Evolutionary conservation across 2,329 filamentous ascomycete genomes (phyloP).

Genomic region (Trichoderma sp.): DNA sequence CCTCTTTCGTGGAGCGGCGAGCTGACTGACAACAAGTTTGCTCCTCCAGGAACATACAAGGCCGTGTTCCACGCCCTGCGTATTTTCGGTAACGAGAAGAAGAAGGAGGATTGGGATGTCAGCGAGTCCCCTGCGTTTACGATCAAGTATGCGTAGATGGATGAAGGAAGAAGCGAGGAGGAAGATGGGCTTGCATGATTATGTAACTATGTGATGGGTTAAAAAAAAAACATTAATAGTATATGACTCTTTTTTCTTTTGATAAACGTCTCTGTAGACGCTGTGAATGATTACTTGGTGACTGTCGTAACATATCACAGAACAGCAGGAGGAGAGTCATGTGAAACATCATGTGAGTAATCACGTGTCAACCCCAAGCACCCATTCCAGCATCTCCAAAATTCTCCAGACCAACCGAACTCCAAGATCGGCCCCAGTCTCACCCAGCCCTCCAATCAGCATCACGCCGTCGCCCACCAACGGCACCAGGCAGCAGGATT

Average conservation of each 20-base stretch:
- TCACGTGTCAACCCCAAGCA: background rate
- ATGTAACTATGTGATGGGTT: background rate
- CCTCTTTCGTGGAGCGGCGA: constrained; percentile 45
- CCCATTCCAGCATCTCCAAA: background rate
- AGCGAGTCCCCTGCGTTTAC: constrained; percentile 42
- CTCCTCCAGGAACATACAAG: constrained; percentile 49
- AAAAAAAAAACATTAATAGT: background rate
- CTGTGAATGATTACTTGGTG: background rate
- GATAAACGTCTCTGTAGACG: too few relatives aligned
- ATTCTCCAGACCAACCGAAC: background rate
- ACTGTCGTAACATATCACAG: background rate
- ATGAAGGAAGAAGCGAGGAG: background rate
- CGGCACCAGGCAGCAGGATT: constrained; percentile 22
- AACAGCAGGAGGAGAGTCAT: background rate
- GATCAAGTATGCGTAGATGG: constrained; percentile 40
- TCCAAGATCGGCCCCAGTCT: constrained; percentile 7
- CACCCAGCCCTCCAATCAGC: constrained; percentile 18
- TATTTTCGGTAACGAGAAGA: constrained; percentile 49
- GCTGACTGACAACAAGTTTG: constrained; percentile 47
- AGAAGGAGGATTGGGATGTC: constrained; percentile 47
- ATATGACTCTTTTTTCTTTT: background rate
- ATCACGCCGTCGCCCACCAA: background rate
- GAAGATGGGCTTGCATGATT: background rate
- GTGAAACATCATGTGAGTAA: background rate
- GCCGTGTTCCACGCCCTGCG: constrained; percentile 48